phyloP scores from a whole-genome alignment of 1,284 basidiomycete species.

The Ceratobasidium sp. region DNA sequence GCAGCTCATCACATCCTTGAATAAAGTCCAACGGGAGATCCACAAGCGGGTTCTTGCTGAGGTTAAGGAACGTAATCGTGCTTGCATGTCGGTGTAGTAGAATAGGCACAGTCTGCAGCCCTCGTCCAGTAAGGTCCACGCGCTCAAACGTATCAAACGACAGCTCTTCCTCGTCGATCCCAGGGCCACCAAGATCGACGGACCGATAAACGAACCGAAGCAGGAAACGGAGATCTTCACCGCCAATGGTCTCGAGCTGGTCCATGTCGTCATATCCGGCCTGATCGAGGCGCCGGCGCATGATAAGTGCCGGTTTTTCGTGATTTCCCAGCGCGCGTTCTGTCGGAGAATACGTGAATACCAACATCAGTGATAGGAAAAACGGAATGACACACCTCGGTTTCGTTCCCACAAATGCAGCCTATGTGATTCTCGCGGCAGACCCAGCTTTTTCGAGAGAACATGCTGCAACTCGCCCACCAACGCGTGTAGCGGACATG shows the following conservation, averaged over 20 bases:
- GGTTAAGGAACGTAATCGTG: constrained; percentile 87
- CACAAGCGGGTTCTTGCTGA: constrained; percentile 95
- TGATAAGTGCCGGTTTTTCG: constrained; percentile 89
- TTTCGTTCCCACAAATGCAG: constrained; percentile 88
- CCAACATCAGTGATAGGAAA: constrained; percentile 3
- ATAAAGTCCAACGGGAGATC: constrained; percentile 98
- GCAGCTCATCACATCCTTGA: constrained; percentile 87
- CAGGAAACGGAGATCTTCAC: constrained; percentile 87
- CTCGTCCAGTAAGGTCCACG: constrained; percentile 87
- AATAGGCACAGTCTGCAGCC: constrained; percentile 92
- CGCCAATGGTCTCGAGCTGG: constrained; percentile 83
- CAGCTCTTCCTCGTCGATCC: constrained; percentile 72
- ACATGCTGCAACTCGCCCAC: constrained; percentile 77
- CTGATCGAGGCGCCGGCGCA: constrained; percentile 87
- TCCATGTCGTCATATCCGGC: constrained; percentile 92
- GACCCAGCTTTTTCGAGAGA: constrained; percentile 69
- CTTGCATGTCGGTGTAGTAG: constrained; percentile 90
- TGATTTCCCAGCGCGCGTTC: constrained; percentile 85
- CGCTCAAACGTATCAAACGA: constrained; percentile 81
- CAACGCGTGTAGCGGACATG: constrained; percentile 75
- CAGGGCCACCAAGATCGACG: constrained; percentile 56
- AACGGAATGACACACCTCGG: constrained; percentile 70
- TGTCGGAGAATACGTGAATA: constrained; percentile 58
- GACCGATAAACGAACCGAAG: constrained; percentile 84
- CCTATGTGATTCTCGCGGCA: constrained; percentile 71